Evolutionary conservation across 2,329 filamentous ascomycete genomes (phyloP), one percentile per base, ranked within the genome.

Genomic region (Aspergillus sp.): DNA sequence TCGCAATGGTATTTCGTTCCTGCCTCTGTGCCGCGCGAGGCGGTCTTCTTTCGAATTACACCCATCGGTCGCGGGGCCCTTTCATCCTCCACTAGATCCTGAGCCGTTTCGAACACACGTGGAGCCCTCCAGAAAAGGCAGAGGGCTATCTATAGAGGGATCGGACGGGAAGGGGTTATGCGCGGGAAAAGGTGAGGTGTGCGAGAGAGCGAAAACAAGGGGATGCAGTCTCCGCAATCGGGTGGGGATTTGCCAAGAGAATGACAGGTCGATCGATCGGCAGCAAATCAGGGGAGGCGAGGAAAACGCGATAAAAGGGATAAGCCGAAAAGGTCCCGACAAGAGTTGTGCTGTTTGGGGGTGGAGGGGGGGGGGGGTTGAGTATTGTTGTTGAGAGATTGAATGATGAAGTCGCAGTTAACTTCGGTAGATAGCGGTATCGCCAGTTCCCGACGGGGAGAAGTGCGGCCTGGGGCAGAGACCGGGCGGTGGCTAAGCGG

Each of bases 1-100:
- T 99, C 96, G 81, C 95, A 99, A 66, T 98, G 92, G 76, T 96
- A 99, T 75, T 98, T 97, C 32, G 92, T 90, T 64, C 91, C 91
- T 52, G 90, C 92, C 74, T 97, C 92, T 54, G 90, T 92, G 63
- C 91, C 91, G 72, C 91, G 85, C 57, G 89, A 88, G 66, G 90
- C 90, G 61, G 91, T 95, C 81, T 97, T 97, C 83, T 97, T 97
- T 74, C 93, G 90, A 75, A 97, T 96, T 71, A 96, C 90, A 69
- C 92, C 93, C 94, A 97, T 97, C 67, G 67, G 72, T 68, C 60
- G 66, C 65, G 71, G 66, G 59, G 64, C 68, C 63, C 67, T 72
- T 67, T 75, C 76, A 78, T 79, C 72, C 71, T 78, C 73, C 67
- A 63, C 65, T 61, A 60, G 65, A 54, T 71, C 73, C 63, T 62